Conservation (phyloP, 2,329 filamentous ascomycete genomes). For the Fusarium nematophilum region DNA sequence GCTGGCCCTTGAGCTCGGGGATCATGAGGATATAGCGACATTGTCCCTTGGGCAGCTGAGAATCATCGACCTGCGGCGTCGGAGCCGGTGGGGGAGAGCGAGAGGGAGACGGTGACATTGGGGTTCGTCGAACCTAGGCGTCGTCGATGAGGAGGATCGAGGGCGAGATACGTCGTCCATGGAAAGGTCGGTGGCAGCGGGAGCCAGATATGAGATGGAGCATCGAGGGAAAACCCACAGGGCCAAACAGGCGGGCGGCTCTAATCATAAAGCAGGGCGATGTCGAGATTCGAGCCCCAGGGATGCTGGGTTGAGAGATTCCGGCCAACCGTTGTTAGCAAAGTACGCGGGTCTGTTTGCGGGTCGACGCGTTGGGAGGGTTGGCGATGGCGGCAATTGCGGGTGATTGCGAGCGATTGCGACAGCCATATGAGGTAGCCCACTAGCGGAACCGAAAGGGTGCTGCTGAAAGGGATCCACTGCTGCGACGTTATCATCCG, state of each 20-base stretch:
- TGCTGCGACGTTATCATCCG: constrained; percentile 43
- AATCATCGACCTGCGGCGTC: constrained; percentile 52
- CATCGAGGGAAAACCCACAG: constrained; percentile 25
- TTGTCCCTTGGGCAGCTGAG: constrained; percentile 65
- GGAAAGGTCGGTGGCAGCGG: constrained; percentile 37
- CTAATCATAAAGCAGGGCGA: constrained; percentile 47
- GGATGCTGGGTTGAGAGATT: constrained; percentile 42
- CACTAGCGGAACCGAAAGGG: constrained; percentile 29
- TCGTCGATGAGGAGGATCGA: constrained; percentile 36
- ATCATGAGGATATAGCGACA: constrained; percentile 69
- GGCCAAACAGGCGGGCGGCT: constrained; percentile 37
- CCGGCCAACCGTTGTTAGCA: constrained; percentile 37
- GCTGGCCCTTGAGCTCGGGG: constrained; percentile 67
- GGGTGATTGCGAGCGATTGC: not conserved
- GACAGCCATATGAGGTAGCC: constrained; percentile 11
- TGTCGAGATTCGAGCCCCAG: constrained; percentile 44
- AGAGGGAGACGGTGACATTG: constrained; percentile 44
- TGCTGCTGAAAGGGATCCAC: constrained; percentile 28
- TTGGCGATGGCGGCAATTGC: constrained; percentile 1
- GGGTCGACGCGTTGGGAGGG: constrained; percentile 6
- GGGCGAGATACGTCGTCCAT: constrained; percentile 41
- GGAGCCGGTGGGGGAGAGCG: constrained; percentile 39
- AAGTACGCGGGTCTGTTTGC: constrained; percentile 26
- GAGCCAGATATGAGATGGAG: constrained; percentile 38
- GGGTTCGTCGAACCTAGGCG: constrained; percentile 41